A percentile compares a stretch with the other conserved stretches of the same genome.
These are phyloP conservation scores for Ophiocytium majus DNA, from an alignment of 352 stramenopile genomes.

Conservation along the genomic window DNA sequence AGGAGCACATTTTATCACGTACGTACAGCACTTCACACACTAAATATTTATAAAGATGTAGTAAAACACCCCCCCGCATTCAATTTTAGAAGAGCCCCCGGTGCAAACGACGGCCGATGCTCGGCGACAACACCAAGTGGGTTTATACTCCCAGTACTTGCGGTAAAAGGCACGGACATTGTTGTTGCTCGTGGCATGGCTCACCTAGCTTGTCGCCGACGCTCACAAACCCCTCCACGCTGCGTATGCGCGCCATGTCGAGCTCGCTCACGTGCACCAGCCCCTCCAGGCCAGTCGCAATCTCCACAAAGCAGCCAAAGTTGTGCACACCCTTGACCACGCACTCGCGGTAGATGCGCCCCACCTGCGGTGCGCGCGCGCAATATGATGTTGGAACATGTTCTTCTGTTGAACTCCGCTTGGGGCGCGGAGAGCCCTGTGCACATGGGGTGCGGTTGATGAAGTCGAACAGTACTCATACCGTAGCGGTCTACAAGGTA, in stretches of 20 bases:
- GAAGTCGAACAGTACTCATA: too few species aligned
- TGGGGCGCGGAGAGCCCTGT: too few species aligned
- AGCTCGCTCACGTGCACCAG: conserved; percentile 75
- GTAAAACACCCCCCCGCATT: neutral
- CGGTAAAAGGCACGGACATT: neutral
- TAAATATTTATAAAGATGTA: neutral
- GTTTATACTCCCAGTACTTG: neutral
- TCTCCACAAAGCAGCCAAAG: conserved; percentile 75
- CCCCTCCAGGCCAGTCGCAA: conserved; percentile 68
- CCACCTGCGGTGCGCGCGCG: neutral
- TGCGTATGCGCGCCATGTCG: conserved; percentile 62
- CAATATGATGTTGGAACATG: too few species aligned
- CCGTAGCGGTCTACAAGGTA: too few species aligned
- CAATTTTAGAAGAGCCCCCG: too few species aligned
- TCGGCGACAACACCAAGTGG: neutral
- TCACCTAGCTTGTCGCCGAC: conserved; percentile 30
- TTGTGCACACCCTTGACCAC: conserved; percentile 60
- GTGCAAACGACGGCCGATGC: too few species aligned
- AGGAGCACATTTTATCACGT: neutral
- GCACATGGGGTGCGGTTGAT: too few species aligned
- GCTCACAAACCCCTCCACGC: conserved; percentile 28
- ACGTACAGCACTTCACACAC: neutral
- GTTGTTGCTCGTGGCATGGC: conserved; percentile 19
- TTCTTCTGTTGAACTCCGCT: too few species aligned
- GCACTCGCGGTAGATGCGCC: conserved; percentile 43